Percentiles rank a stretch among this genome's conserved stretches.
These are phyloP conservation scores for Geum urbanum DNA, from an alignment of 306 rosid genomes.

Conservation along the genomic window DNA sequence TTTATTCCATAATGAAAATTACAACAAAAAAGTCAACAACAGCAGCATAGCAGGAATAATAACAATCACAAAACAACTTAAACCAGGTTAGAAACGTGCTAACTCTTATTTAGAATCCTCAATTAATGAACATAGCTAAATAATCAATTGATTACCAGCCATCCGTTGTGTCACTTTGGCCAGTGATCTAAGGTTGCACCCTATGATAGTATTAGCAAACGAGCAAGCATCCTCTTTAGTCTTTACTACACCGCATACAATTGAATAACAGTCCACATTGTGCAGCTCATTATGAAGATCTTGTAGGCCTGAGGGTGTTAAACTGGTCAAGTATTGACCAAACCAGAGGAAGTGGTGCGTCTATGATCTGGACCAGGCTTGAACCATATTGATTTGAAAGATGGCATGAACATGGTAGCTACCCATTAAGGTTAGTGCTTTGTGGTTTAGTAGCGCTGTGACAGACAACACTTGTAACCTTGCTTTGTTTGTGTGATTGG, in stretches of 20 bases:
- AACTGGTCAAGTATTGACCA: slow-evolving; percentile 52
- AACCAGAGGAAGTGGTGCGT: slow-evolving; percentile 51
- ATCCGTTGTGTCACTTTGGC: slow-evolving; percentile 39
- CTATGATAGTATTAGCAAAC: slow-evolving; percentile 52
- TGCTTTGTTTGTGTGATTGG: neutral
- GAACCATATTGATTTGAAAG: slow-evolving; percentile 24
- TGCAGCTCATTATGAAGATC: too few relatives aligned
- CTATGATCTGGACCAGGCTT: slow-evolving; percentile 40
- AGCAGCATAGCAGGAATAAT: neutral
- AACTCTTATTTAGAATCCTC: neutral
- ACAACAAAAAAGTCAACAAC: neutral
- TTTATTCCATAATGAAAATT: neutral
- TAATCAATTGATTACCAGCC: neutral
- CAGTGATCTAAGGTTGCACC: slow-evolving; percentile 54
- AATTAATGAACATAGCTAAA: neutral
- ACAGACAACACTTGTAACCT: neutral
- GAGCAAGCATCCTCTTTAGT: slow-evolving; percentile 50
- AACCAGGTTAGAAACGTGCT: neutral
- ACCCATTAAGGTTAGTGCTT: neutral
- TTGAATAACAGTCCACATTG: slow-evolving; percentile 31
- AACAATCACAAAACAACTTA: too few relatives aligned
- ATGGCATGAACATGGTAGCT: slow-evolving; percentile 4
- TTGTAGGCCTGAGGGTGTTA: too few relatives aligned
- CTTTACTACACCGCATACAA: slow-evolving; percentile 66
- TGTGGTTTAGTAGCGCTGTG: neutral